Evolutionary conservation across 352 stramenopile species (phyloP).

Genomic region (Pythium dissimile): DNA sequence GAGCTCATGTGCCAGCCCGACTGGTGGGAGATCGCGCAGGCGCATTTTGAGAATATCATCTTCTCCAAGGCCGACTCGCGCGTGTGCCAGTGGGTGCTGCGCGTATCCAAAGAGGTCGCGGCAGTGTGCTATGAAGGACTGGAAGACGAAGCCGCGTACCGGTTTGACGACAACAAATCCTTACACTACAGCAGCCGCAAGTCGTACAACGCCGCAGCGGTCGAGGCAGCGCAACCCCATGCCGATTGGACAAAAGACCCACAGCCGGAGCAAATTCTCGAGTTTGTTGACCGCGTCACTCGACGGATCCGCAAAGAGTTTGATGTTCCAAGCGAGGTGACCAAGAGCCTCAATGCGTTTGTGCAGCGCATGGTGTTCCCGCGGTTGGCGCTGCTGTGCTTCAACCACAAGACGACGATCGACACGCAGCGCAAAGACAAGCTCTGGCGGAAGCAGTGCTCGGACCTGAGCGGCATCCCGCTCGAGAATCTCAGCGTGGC

Average conservation of each 20-base stretch:
- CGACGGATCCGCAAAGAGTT: slow-evolving; percentile 70
- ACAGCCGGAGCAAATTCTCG: slow-evolving; percentile 67
- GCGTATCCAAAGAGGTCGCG: slow-evolving; percentile 64
- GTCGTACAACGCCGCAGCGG: neutral
- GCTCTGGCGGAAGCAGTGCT: slow-evolving; percentile 73
- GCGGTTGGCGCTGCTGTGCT: slow-evolving; percentile 71
- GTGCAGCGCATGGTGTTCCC: slow-evolving; percentile 76
- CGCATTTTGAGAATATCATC: slow-evolving; percentile 85
- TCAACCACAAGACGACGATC: slow-evolving; percentile 55
- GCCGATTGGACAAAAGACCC: slow-evolving; percentile 62
- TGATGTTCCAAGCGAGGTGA: slow-evolving; percentile 63
- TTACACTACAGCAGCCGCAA: neutral
- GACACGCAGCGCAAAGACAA: slow-evolving; percentile 85
- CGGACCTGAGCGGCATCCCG: slow-evolving; percentile 52
- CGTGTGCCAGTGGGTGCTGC: slow-evolving; percentile 65
- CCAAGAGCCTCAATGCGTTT: slow-evolving; percentile 74
- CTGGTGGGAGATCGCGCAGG: slow-evolving; percentile 83
- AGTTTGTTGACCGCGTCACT: slow-evolving; percentile 71
- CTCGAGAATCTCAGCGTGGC: slow-evolving; percentile 66
- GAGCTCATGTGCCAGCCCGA: slow-evolving; percentile 72
- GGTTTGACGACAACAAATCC: slow-evolving; percentile 15
- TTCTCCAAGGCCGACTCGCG: slow-evolving; percentile 65
- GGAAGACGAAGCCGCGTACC: slow-evolving; percentile 29
- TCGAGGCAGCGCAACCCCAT: slow-evolving; percentile 16
- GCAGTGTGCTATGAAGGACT: slow-evolving; percentile 53